Base-by-base conservation (phyloP, 768 basidiomycete species). In the Suillus discolor region DNA sequence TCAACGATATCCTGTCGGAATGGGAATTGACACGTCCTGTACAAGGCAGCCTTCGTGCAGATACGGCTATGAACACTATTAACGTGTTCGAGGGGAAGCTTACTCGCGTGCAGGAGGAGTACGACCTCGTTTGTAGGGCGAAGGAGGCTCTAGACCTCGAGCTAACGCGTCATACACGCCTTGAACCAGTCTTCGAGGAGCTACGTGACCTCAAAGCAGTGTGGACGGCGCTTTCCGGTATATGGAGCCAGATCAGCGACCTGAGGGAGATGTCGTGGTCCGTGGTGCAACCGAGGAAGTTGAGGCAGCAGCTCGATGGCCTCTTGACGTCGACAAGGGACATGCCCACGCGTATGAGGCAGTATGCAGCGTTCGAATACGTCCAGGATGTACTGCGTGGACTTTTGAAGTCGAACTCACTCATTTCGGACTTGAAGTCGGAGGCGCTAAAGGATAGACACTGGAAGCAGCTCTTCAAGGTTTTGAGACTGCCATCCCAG, bases 301-400 rank as follows among this genome's bases (percentile, higher is more conserved):
- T 99, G 65, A 89, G 97, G 70, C 93, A 96, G 72, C 92, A 94
- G 68, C 89, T 99, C 62, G 97, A 99, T 71, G 88, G 86, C n/a
- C 83, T 99, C 55, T 79, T 99, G 61, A 82, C 86, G 31, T 94
- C 94, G n/a, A 98, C 97, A 28, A 94, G 96, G 80, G 97, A 99
- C 57, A 98, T 99, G 97, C 97, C 97, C 1, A 97, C 94, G 44
- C 85, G 96, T 67, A 99, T 99, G 97, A 87, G 97, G 62, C 97
- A 99, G 75, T 99, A 99, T 76, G 94, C 96, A 11, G 97, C 97
- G 0, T 99, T 98, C 73, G 97, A 99, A 82, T 96, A 93, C 75
- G 95, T 99, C 2, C 96, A 99, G 73, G 97, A 99, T 51, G 85
- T 90, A 25, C 83, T 99, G 62, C 86, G 91, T 54, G 87, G 89